Conservation (phyloP, 495 filamentous ascomycete genomes). For the Podospora appendiculata region DNA sequence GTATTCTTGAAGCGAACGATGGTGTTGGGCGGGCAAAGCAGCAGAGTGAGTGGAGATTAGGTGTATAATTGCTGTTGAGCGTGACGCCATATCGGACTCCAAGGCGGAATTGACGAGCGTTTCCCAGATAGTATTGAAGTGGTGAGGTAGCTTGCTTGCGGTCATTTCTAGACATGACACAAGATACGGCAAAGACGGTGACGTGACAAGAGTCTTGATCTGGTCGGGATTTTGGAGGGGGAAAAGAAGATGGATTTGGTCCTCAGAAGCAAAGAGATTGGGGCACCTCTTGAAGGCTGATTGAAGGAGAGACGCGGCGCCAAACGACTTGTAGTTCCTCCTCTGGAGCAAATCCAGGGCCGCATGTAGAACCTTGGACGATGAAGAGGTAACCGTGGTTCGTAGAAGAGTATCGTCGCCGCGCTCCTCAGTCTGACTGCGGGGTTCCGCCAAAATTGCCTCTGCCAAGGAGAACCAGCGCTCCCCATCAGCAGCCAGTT, state of each 20-base stretch:
- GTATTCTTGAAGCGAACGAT: constrained; percentile 30
- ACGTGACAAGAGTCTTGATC: constrained; percentile 20
- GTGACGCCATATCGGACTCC: constrained; percentile 7
- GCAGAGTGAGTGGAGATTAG: constrained; percentile 32
- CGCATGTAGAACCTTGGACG: constrained; percentile 22
- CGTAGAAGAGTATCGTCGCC: neutral
- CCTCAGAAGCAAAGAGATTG: constrained; percentile 11
- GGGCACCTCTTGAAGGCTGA: constrained; percentile 29
- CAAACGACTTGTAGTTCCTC: constrained; percentile 77
- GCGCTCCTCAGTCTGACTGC: neutral
- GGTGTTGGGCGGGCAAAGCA: constrained; percentile 15
- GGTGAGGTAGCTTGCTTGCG: constrained; percentile 26
- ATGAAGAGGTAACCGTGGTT: constrained; percentile 5
- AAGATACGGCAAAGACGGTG: constrained; percentile 27
- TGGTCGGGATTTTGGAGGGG: constrained; percentile 9
- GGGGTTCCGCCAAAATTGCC: constrained; percentile 19
- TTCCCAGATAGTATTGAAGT: constrained; percentile 27
- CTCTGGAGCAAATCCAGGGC: constrained; percentile 26
- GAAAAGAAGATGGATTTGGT: constrained; percentile 11
- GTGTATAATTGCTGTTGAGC: constrained; percentile 21
- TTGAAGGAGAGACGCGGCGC: constrained; percentile 57
- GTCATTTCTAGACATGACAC: constrained; percentile 27
- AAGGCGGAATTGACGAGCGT: constrained; percentile 25
- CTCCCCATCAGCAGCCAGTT: constrained; percentile 49
- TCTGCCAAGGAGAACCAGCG: constrained; percentile 56